A percentile compares a stretch with the other conserved stretches of the same genome.
These are phyloP conservation scores for Hemileia vastatrix DNA, from an alignment of 1,284 basidiomycete genomes.

Conservation along the genomic window DNA sequence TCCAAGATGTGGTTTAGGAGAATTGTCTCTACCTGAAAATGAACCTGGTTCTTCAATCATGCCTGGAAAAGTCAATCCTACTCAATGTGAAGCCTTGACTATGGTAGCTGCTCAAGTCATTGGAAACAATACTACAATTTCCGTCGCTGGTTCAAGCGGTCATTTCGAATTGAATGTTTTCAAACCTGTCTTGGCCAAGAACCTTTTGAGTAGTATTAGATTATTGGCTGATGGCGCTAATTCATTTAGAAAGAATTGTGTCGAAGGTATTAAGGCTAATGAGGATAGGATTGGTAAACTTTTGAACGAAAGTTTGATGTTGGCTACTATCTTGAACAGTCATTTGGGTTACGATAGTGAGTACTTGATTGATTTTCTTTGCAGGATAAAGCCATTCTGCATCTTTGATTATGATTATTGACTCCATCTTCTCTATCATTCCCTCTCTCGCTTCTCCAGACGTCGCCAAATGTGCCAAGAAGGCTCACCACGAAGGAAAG, in stretches of 20 bases:
- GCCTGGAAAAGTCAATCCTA: conserved; percentile 45
- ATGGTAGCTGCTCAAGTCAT: conserved; percentile 45
- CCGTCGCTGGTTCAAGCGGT: conserved; percentile 40
- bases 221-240: conserved; percentile 83
- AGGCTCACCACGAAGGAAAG: conserved; percentile 96
- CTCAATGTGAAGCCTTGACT: conserved; percentile 43
- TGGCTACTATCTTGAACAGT: conserved; percentile 86
- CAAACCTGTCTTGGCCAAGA: conserved; percentile 97
- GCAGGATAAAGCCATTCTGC: conserved; percentile 23
- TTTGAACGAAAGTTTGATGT: conserved; percentile 88
- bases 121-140: conserved; percentile 43
- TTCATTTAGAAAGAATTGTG: conserved; percentile 93
- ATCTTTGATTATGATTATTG: not conserved
- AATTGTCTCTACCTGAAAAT: conserved; percentile 42
- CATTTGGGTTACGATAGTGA: conserved; percentile 86
- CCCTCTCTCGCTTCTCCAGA: too few relatives aligned
- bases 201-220: conserved; percentile 79
- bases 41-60: conserved; percentile 44
- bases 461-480: conserved; percentile 95
- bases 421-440: not conserved
- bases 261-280: conserved; percentile 90
- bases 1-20: conserved; percentile 41
- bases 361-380: conserved; percentile 43
- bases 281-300: conserved; percentile 80
- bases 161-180: conserved; percentile 71